These are phyloP conservation scores for Moesziomyces globuligerus DNA, from an alignment of 1,284 basidiomycete species.

Conservation along the genomic window DNA sequence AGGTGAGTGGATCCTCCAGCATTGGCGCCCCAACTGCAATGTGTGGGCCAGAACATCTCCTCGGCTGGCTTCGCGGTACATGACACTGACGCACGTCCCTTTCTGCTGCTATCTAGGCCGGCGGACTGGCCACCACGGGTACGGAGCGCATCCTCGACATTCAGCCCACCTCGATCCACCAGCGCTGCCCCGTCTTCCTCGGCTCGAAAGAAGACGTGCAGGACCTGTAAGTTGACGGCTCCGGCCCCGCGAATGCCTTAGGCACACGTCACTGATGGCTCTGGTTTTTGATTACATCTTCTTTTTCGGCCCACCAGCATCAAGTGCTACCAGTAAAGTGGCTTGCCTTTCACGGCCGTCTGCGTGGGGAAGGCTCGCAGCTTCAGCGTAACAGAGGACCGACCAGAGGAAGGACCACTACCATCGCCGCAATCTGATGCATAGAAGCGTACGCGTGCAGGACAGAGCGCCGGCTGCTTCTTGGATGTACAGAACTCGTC, in stretches of 20 bases:
- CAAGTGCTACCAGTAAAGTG: constrained; percentile 8
- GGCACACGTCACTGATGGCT: neutral
- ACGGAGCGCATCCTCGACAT: constrained; percentile 91
- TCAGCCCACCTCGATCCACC: constrained; percentile 86
- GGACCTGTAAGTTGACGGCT: constrained; percentile 71
- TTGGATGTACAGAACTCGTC: too few relatives aligned
- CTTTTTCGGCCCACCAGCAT: constrained; percentile 2
- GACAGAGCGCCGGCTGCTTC: too few relatives aligned
- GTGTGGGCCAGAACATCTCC: too few relatives aligned
- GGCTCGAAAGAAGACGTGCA: constrained; percentile 93
- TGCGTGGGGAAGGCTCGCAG: neutral
- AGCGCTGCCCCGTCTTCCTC: constrained; percentile 92
- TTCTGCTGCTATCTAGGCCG: constrained; percentile 74
- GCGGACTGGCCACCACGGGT: constrained; percentile 94
- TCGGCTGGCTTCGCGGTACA: too few relatives aligned
- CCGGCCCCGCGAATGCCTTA: too few relatives aligned
- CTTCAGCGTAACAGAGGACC: too few relatives aligned
- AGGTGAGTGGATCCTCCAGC: constrained; percentile 68
- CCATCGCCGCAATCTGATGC: too few relatives aligned
- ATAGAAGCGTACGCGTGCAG: too few relatives aligned
- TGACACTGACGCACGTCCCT: neutral
- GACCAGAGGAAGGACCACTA: too few relatives aligned
- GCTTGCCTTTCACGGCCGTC: neutral
- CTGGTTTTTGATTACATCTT: too few relatives aligned
- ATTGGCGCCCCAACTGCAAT: too few relatives aligned